Percentiles rank a stretch among this genome's conserved stretches.
Evolutionary conservation across 1,284 basidiomycete species (phyloP).

Genomic region (Calocybe gambosa): DNA sequence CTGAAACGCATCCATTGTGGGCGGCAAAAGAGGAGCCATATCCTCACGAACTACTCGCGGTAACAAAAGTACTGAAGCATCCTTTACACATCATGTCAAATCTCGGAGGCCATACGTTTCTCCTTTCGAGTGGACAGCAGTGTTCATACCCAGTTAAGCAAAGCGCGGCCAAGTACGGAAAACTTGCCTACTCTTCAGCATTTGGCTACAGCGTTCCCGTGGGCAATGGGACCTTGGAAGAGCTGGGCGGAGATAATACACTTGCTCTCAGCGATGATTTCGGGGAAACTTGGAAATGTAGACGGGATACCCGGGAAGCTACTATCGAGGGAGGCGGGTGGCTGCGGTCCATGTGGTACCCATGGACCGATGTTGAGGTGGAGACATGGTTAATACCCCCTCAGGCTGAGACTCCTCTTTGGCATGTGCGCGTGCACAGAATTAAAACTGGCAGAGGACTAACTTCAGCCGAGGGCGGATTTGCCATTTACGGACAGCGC

Average conservation of each 20-base stretch:
- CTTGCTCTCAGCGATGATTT: constrained; percentile 62
- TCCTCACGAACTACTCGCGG: constrained; percentile 40
- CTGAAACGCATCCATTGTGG: constrained; percentile 69
- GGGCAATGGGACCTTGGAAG: constrained; percentile 63
- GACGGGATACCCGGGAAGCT: constrained; percentile 58
- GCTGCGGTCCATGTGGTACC: constrained; percentile 67
- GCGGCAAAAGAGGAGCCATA: constrained; percentile 55
- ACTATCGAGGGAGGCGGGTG: constrained; percentile 50
- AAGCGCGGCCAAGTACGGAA: constrained; percentile 73
- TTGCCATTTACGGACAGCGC: constrained; percentile 67
- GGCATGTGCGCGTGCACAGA: constrained; percentile 68
- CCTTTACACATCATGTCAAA: constrained; percentile 66
- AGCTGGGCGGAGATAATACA: constrained; percentile 64
- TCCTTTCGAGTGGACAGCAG: constrained; percentile 72
- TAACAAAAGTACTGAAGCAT: constrained; percentile 46
- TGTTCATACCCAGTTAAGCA: constrained; percentile 77
- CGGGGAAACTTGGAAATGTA: constrained; percentile 67
- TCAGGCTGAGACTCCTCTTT: constrained; percentile 45
- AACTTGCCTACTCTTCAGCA: constrained; percentile 66
- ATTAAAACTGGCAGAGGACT: constrained; percentile 47
- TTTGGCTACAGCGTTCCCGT: constrained; percentile 75
- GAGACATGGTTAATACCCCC: constrained; percentile 76
- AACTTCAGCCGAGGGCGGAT: constrained; percentile 63
- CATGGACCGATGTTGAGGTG: constrained; percentile 66
- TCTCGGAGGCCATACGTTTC: constrained; percentile 58